These are phyloP conservation scores for Populus hybrid DNA, from an alignment of 441 rosid species.

Conservation along the genomic window DNA sequence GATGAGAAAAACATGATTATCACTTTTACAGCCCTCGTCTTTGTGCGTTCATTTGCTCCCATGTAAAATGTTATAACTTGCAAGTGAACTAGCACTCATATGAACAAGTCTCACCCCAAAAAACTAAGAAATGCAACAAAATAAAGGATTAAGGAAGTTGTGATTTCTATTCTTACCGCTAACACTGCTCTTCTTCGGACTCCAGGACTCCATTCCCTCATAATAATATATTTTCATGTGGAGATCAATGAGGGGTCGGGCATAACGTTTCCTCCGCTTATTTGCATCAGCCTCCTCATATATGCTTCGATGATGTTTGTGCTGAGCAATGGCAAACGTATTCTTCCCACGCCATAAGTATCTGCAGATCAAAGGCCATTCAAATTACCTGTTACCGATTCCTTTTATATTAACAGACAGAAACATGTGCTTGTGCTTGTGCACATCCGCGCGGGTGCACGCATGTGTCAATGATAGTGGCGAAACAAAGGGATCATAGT, in stretches of 20 bases:
- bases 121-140: conserved; percentile 6
- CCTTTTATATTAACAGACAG: not conserved
- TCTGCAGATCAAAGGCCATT: conserved; percentile 35
- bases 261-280: conserved; percentile 87
- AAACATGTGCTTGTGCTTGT: not conserved
- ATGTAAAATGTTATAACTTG: no score
- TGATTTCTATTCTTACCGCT: conserved; percentile 54
- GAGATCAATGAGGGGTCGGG: conserved; percentile 89
- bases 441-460: no score
- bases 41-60: not conserved
- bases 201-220: conserved; percentile 95
- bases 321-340: conserved; percentile 92
- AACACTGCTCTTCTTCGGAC: conserved; percentile 52
- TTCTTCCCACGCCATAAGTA: conserved; percentile 89
- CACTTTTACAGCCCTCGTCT: not conserved
- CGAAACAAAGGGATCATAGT: not conserved
- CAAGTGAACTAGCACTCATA: not conserved
- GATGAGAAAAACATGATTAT: not conserved
- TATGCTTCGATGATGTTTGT: conserved; percentile 39
- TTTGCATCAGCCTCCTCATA: conserved; percentile 95
- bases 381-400: not conserved
- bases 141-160: not conserved
- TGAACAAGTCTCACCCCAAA: not conserved
- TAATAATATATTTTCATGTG: conserved; percentile 85
- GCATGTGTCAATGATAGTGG: not conserved